Conservation (phyloP, 768 basidiomycete genomes). For the Tylopilus vinaceipallidus region DNA sequence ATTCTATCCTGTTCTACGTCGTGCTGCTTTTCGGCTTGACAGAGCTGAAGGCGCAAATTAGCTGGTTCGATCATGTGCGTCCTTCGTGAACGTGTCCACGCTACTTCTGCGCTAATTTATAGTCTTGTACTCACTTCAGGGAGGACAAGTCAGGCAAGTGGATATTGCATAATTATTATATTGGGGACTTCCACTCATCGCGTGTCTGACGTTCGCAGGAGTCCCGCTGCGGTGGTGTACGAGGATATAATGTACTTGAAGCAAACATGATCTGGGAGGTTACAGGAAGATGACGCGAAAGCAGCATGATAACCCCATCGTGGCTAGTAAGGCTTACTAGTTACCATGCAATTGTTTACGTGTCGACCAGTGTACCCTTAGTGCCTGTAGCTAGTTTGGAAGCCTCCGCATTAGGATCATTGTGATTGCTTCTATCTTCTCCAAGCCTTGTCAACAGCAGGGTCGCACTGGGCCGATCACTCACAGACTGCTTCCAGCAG, state of each 20-base stretch:
- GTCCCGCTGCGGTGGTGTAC: slow-evolving; percentile 28
- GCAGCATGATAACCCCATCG: too few species aligned
- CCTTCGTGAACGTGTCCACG: not conserved
- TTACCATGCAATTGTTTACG: too few species aligned
- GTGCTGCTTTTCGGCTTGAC: slow-evolving; percentile 52
- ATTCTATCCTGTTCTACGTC: slow-evolving; percentile 26
- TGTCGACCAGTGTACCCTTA: too few species aligned
- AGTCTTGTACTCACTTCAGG: slow-evolving; percentile 22
- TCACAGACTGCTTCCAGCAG: not conserved
- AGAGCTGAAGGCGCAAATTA: slow-evolving; percentile 51
- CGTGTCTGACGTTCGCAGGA: slow-evolving; percentile 11
- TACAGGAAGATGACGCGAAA: too few species aligned
- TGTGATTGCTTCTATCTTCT: not conserved
- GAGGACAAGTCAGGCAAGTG: slow-evolving; percentile 34
- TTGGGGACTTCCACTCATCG: not conserved
- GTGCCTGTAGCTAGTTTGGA: too few species aligned
- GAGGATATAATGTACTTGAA: slow-evolving; percentile 14
- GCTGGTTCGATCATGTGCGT: slow-evolving; percentile 42
- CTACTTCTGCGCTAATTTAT: not conserved
- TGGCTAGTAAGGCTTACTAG: too few species aligned
- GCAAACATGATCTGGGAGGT: not conserved
- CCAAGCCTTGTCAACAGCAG: not conserved
- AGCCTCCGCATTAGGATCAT: too few species aligned
- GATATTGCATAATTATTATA: not conserved
- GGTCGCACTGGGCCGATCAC: not conserved